Evolutionary conservation across 106 monocot genomes (phyloP).

Genomic region (Gastrodia elata): DNA sequence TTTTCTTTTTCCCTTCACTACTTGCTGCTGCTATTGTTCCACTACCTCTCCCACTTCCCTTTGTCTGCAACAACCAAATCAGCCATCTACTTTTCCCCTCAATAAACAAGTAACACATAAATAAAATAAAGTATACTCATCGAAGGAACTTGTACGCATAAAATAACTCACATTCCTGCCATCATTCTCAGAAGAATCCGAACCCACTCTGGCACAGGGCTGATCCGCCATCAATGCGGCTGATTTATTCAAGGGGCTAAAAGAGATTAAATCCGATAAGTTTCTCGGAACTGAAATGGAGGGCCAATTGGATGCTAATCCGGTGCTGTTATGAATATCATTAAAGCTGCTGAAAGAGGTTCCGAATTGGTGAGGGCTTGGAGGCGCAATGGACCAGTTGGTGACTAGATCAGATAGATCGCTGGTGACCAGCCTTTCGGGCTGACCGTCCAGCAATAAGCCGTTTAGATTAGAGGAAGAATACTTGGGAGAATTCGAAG

Average conservation of each 20-base stretch:
- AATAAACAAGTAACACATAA: not conserved
- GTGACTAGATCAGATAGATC: slow-evolving; percentile 60
- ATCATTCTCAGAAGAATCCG: slow-evolving; percentile 14
- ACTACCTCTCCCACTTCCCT: slow-evolving; percentile 24
- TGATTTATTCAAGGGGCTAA: slow-evolving; percentile 13
- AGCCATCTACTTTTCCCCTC: not conserved
- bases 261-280: slow-evolving; percentile 35
- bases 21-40: slow-evolving; percentile 14
- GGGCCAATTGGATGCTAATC: slow-evolving; percentile 11
- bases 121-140: not conserved
- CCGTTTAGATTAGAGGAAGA: slow-evolving; percentile 12
- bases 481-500: not conserved
- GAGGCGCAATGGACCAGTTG: slow-evolving; percentile 86
- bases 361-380: slow-evolving; percentile 24
- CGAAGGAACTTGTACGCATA: slow-evolving; percentile 17
- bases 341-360: slow-evolving; percentile 15
- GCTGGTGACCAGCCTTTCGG: slow-evolving; percentile 11
- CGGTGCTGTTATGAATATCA: slow-evolving; percentile 3
- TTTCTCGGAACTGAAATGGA: slow-evolving; percentile 21
- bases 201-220: slow-evolving; percentile 5
- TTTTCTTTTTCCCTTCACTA: slow-evolving; percentile 53
- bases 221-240: no score
- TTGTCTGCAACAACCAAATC: slow-evolving; percentile 24
- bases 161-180: slow-evolving; percentile 14
- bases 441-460: slow-evolving; percentile 12